Percentiles rank a stretch among this genome's conserved stretches.
phyloP scores from a whole-genome alignment of 805 yeast species.

The Myxozyma monticola region DNA sequence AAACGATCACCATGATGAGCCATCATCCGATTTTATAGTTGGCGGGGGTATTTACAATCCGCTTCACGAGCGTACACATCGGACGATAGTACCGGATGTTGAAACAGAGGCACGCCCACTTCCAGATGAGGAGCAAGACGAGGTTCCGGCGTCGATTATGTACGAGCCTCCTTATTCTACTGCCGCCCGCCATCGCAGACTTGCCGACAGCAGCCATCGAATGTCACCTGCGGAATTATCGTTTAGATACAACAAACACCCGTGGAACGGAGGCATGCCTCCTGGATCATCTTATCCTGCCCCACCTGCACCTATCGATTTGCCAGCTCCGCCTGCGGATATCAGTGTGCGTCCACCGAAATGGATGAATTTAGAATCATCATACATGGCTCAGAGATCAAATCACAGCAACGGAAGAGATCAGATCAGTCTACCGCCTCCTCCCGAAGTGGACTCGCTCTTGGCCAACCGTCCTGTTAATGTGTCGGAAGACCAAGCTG shows the following conservation, averaged over 20 bases:
- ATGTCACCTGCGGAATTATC: constrained; percentile 30
- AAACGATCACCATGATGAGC: constrained; percentile 11
- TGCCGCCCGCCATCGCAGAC: constrained; percentile 11
- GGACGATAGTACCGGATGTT: constrained; percentile 5
- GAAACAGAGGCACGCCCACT: neutral
- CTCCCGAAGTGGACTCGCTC: constrained; percentile 8
- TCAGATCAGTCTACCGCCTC: constrained; percentile 20
- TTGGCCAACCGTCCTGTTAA: neutral
- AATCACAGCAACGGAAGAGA: neutral
- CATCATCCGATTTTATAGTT: constrained; percentile 7
- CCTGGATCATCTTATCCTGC: constrained; percentile 29
- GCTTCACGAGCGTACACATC: constrained; percentile 1
- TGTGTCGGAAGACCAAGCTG: constrained; percentile 6
- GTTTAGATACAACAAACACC: constrained; percentile 21
- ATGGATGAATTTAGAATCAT: constrained; percentile 27
- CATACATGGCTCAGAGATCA: constrained; percentile 20
- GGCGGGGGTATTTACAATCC: neutral
- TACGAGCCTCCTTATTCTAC: constrained; percentile 13
- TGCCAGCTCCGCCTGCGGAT: constrained; percentile 29
- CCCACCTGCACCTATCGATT: constrained; percentile 27
- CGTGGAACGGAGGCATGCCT: constrained; percentile 20
- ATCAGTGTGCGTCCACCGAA: constrained; percentile 21
- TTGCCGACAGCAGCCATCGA: constrained; percentile 13
- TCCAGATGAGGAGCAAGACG: constrained; percentile 19
- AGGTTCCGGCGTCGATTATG: constrained; percentile 26